phyloP scores from a whole-genome alignment of 768 basidiomycete genomes.

The Podaxis pistillaris region DNA sequence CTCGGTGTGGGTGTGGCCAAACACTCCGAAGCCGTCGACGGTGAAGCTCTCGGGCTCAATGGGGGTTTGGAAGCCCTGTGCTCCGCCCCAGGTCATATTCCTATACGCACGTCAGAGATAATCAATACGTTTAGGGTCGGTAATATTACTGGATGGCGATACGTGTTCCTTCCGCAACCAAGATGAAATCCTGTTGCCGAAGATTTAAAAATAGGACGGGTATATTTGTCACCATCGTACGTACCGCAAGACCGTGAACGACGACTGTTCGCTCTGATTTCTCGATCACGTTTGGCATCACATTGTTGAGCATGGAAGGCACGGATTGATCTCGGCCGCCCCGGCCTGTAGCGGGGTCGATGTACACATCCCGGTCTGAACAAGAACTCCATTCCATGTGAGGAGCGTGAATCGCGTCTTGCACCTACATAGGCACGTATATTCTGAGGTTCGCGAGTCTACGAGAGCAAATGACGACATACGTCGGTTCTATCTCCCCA shows the following conservation, averaged over 20 bases:
- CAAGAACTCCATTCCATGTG: slow-evolving; percentile 61
- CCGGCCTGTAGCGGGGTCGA: slow-evolving; percentile 54
- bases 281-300: slow-evolving; percentile 75
- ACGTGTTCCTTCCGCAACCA: slow-evolving; percentile 72
- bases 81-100: slow-evolving; percentile 54
- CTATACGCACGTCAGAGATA: background rate
- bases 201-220: slow-evolving; percentile 20
- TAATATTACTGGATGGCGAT: slow-evolving; percentile 48
- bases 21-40: slow-evolving; percentile 67
- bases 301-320: slow-evolving; percentile 51
- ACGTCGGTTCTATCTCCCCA: slow-evolving; percentile 7
- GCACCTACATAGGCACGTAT: slow-evolving; percentile 47
- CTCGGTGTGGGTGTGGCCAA: slow-evolving; percentile 67
- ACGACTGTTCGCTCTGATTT: slow-evolving; percentile 69
- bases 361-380: slow-evolving; percentile 58
- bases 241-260: slow-evolving; percentile 67
- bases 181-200: slow-evolving; percentile 50
- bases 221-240: slow-evolving; percentile 57
- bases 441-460: background rate
- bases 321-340: slow-evolving; percentile 50
- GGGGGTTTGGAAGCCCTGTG: slow-evolving; percentile 74
- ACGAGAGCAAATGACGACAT: background rate
- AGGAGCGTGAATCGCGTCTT: slow-evolving; percentile 71
- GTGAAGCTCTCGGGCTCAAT: slow-evolving; percentile 66
- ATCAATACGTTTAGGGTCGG: slow-evolving; percentile 38